Conservation (phyloP, 805 yeast species). For the Monosporozyma siamensis region DNA sequence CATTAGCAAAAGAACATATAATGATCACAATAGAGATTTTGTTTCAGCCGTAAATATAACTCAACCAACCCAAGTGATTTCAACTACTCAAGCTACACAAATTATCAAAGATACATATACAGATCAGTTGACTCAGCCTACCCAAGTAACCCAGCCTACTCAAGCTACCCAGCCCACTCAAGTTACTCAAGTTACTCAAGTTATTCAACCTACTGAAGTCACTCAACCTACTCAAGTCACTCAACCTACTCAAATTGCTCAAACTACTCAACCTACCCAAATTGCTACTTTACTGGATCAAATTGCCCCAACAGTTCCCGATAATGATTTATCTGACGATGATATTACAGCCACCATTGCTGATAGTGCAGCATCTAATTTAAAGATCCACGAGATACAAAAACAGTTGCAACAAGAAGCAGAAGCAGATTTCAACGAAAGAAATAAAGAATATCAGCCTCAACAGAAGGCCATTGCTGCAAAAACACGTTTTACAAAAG, state of each 20-base stretch:
- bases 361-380: background rate
- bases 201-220: background rate
- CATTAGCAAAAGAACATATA: too few species aligned
- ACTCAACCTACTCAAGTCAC: slow-evolving; percentile 1
- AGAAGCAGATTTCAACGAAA: slow-evolving; percentile 1
- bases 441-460: slow-evolving; percentile 4
- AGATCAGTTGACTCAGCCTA: background rate
- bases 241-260: slow-evolving; percentile 2
- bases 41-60: background rate
- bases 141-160: background rate
- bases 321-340: background rate
- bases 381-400: slow-evolving; percentile 15
- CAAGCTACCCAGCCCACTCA: background rate
- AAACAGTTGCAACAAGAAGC: slow-evolving; percentile 7
- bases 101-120: background rate
- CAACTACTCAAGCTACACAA: background rate
- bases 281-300: background rate
- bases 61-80: slow-evolving; percentile 2
- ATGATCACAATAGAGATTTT: too few species aligned
- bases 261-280: slow-evolving; percentile 2
- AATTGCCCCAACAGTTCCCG: background rate
- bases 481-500: slow-evolving; percentile 13
- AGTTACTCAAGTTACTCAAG: background rate
- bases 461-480: background rate
- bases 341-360: background rate